Base-by-base conservation (phyloP, 257 asterid species). In the Solanum lignicaule region DNA sequence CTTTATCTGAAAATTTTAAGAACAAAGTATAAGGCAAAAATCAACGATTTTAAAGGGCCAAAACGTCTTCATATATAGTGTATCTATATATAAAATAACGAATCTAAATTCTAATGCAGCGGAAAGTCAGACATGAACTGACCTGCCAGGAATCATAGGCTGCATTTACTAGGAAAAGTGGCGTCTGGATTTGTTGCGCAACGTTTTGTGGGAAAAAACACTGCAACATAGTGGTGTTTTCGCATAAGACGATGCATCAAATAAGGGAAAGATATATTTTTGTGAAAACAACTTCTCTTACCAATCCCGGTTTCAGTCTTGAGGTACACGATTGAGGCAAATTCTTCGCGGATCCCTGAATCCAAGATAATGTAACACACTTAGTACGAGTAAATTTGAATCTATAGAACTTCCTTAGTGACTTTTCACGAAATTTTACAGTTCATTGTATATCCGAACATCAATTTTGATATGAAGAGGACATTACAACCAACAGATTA, bases 321-420 rank as follows among this genome's bases (percentile, higher is more conserved):
- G 98, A 94, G 68, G 97, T 95, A 87, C 99, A 95, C 0, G 95
- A 89, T 25, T 27, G 75, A 7, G 94, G 93, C 89, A 95, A 90
- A 76, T 93, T 92, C 94, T 94, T 97, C 16, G 93, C 95, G 5
- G 99, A 95, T 60, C 95, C 97, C 99, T 95, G 93, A 92, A 91
- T 25, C 83, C 89, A 85, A 60, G 21, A 73, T 12, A 52, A 66
- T 15, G 3, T 66, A 86, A 27, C 72, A 23, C 18, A 55, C 35
- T 11, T 4, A 18, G 83, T 52, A 46, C 11, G 15, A 27, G 41
- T 25, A 8, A 43, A 43, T 2, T 29, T 0, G 0, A 25, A 27
- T 48, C 29, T 1, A 81, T 29, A 25, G 18, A 46, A 81, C 41
- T 29, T 81, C 33, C 1, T 29, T 29, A 18, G 4, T 3, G 66